Conservation (phyloP, 2,329 filamentous ascomycete species). For the Podosphaera leucotricha region DNA sequence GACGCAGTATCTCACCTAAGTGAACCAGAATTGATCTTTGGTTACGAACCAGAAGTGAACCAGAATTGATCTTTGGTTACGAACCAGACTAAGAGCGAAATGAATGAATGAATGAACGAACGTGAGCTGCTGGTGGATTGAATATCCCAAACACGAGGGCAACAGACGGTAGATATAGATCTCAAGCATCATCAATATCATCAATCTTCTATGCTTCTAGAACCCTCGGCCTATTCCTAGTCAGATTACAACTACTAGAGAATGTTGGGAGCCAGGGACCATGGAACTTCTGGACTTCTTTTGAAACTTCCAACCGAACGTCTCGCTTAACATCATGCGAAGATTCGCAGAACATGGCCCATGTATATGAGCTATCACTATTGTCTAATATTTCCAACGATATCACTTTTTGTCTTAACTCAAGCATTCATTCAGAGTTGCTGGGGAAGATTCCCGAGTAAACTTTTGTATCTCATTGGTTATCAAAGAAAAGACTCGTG, state of each 20-base stretch:
- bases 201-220: neutral
- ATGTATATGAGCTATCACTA: neutral
- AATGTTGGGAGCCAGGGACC: neutral
- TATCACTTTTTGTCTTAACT: neutral
- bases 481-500: neutral
- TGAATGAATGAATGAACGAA: neutral
- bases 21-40: no score
- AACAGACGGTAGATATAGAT: neutral
- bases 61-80: no score
- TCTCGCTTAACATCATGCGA: neutral
- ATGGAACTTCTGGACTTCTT: neutral
- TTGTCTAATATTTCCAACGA: neutral
- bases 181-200: neutral
- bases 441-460: neutral
- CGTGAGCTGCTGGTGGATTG: neutral
- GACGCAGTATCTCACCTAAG: no score
- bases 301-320: neutral
- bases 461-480: neutral
- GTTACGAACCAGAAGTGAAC: no score
- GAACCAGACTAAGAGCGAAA: no score
- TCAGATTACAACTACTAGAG: neutral
- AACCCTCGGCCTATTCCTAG: neutral
- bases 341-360: neutral
- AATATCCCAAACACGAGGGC: neutral
- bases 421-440: neutral